These are phyloP conservation scores for Microdochium paspali DNA, from an alignment of 2,329 filamentous ascomycete genomes.

Conservation along the genomic window DNA sequence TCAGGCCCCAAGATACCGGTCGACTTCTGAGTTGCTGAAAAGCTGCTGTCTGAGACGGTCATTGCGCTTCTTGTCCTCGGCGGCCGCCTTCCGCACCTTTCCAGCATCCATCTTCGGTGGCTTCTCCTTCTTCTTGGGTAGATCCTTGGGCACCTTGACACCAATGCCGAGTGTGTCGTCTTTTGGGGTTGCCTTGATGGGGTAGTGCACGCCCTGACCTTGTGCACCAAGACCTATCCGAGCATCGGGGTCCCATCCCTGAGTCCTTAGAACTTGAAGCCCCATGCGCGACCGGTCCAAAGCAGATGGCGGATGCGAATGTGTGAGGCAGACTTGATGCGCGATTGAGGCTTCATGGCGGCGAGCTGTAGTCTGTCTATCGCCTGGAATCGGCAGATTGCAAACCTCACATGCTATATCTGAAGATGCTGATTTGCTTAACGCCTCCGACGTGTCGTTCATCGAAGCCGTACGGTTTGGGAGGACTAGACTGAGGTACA, in stretches of 20 bases:
- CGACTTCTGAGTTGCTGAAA: constrained; percentile 65
- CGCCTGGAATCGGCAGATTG: constrained; percentile 39
- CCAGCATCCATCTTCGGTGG: constrained; percentile 56
- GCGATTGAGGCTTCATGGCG: constrained; percentile 54
- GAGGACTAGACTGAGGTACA: constrained; percentile 61
- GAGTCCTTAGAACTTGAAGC: constrained; percentile 51
- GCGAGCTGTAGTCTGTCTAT: constrained; percentile 1
- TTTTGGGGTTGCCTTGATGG: constrained; percentile 65
- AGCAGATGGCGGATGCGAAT: constrained; percentile 64
- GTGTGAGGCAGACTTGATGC: constrained; percentile 60
- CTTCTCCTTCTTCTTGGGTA: constrained; percentile 27
- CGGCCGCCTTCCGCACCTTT: constrained; percentile 52
- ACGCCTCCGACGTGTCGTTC: background rate
- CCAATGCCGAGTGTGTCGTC: constrained; percentile 69
- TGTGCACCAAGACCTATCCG: constrained; percentile 61
- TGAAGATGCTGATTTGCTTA: background rate
- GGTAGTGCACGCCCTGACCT: constrained; percentile 65
- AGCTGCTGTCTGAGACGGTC: constrained; percentile 62
- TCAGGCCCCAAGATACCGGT: constrained; percentile 54
- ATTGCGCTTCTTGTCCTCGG: constrained; percentile 51
- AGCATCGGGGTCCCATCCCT: constrained; percentile 69
- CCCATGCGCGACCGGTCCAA: constrained; percentile 64
- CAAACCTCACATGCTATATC: constrained; percentile 45
- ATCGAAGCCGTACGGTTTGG: constrained; percentile 21
- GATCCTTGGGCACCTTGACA: constrained; percentile 29